Evolutionary conservation across 2,329 filamentous ascomycete genomes (phyloP), one percentile per base, ranked within the genome.

Genomic region (Phaeosphaeria sp.): DNA sequence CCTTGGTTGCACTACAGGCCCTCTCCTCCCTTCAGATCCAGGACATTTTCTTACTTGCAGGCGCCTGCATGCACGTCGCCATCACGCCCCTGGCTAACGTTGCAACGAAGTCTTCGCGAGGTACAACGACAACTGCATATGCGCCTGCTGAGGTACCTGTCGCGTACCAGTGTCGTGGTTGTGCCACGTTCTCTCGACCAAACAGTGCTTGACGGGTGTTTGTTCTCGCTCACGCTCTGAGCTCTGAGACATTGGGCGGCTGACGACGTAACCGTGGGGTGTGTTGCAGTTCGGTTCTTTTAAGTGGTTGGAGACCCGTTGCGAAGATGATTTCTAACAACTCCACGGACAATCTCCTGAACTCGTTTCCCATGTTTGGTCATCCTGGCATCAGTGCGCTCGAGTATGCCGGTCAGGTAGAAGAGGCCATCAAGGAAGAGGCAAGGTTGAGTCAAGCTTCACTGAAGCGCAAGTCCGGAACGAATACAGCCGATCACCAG

Each of bases 381-480:
- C 67, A 75, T 59, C 71, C 69, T 49, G 67, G 73, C 15, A 71
- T 74, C 49, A 72, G 68, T 65, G 70, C 72, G 24, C 64, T 73
- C 43, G 71, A 74, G 51, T 76, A 71, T 57, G 72, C 71, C 9
- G 67, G 71, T 27, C 56, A 53, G 49, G 53, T 63, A 39, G 65
- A 63, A 21, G 56, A n/a, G n/a, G n/a, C 48, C 22, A 60, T 47
- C 30, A 56, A 59, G 56, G 62, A 66, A 49, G 62, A 57, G 53
- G 55, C 57, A 57, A 66, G 63, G 51, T 55, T 60, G 47, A 61
- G 63, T 57, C 60, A 53, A 18, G 47, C 59, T 20, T 66, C 63
- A 49, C 57, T 68, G 49, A 66, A 67, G 53, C 57, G 64, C 53
- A 65, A 59, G 55, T 66, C 66, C 36, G 60, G 62, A 36, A 51